Evolutionary conservation across 257 asterid genomes (phyloP), one percentile per base, ranked within the genome.

Genomic region (Coffea canephora): DNA sequence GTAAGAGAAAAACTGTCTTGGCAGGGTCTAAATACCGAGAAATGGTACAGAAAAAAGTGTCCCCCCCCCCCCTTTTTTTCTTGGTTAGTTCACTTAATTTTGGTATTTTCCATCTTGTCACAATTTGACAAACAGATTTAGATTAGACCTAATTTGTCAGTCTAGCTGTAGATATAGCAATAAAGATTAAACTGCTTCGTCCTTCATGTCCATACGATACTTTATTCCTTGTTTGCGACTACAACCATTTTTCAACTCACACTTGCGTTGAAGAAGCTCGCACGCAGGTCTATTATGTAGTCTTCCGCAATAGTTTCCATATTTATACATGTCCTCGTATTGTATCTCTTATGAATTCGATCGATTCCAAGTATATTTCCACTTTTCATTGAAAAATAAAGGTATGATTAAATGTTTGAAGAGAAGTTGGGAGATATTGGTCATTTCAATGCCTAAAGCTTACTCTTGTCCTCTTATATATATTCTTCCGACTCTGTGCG

Each of bases 381-480:
- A 65, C 31, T 27, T 65, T 27, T 25, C 39, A 18, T 27, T 65
- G 69, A 64, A 64, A n/a, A 64, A 25, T 64, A 39, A 64, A 64
- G 41, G 39, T 12, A 31, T 65, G 4, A 27, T 27, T 65, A 25
- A 27, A 10, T 12, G 43, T 65, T 65, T 65, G 5, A 13, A 13
- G 27, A 3, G 45, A 31, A 19, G 8, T 8, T 49, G 57, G 89
- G 87, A 75, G 84, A 83, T 81, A 73, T 79, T 82, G 77, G 75
- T 80, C 74, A 78, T 74, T 82, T 68, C 62, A 46, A 72, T 75
- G 41, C 49, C 21, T 73, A 83, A 86, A 86, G 86, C 79, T 85
- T 79, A 86, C 76, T 80, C 69, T 87, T 88, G 85, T 79, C 80
- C 81, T 82, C 77, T 77, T 73, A 46, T 25, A 31, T 31, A 76